These are phyloP conservation scores for Calonectria hawksworthii DNA, from an alignment of 2,329 filamentous ascomycete species.

Conservation along the genomic window DNA sequence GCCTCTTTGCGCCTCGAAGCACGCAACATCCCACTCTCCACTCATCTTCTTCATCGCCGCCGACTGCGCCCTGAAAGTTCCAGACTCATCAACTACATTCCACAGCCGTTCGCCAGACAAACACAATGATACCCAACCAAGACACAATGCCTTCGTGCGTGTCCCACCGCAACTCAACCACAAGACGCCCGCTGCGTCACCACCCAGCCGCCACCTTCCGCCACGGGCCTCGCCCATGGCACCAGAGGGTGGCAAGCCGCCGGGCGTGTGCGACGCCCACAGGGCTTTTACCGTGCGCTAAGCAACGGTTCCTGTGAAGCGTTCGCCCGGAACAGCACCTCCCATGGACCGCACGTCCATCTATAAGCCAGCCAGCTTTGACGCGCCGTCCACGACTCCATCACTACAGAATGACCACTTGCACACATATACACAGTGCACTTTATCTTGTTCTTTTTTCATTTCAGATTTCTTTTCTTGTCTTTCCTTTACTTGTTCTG, in stretches of 20 bases:
- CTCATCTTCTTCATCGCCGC: neutral
- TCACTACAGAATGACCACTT: neutral
- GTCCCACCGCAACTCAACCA: conserved; percentile 1
- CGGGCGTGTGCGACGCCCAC: neutral
- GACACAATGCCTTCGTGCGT: neutral
- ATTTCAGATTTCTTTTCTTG: conserved; percentile 2
- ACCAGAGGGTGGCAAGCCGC: neutral
- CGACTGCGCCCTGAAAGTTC: neutral
- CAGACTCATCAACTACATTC: neutral
- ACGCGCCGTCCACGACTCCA: neutral
- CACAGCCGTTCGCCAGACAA: neutral
- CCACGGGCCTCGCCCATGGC: neutral
- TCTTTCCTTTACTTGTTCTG: neutral
- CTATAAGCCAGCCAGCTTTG: neutral
- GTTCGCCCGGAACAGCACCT: neutral
- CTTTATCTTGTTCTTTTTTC: neutral
- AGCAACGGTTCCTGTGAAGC: neutral
- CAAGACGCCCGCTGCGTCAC: neutral
- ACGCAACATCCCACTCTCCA: neutral
- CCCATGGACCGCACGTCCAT: neutral
- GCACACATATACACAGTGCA: conserved; percentile 1
- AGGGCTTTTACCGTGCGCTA: neutral
- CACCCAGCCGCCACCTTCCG: neutral
- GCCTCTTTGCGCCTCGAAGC: neutral
- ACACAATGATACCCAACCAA: neutral